phyloP scores from a whole-genome alignment of 1,284 basidiomycete species.

The Ustanciosporium gigantosporum region DNA sequence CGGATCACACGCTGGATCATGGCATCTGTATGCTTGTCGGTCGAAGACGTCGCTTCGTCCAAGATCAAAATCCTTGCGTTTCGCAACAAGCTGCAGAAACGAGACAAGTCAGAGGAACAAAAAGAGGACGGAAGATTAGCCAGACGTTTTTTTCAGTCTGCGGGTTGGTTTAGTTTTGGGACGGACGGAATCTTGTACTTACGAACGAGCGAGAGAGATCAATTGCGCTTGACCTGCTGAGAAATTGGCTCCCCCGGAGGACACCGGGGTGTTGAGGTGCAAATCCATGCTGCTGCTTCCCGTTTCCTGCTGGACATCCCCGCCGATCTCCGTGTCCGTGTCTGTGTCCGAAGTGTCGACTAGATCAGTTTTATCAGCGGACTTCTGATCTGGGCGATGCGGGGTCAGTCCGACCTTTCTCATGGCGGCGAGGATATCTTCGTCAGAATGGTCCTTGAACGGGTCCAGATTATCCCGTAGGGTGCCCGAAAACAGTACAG shows the following conservation, averaged over 20 bases:
- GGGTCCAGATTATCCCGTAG: slow-evolving; percentile 85
- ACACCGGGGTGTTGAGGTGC: slow-evolving; percentile 73
- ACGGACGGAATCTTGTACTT: no score
- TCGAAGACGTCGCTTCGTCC: slow-evolving; percentile 72
- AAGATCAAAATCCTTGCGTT: slow-evolving; percentile 77
- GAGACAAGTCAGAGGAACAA: slow-evolving; percentile 64
- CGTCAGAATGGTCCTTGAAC: slow-evolving; percentile 79
- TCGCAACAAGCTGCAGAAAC: slow-evolving; percentile 74
- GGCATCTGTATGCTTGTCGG: slow-evolving; percentile 28
- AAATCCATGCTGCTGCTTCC: slow-evolving; percentile 58
- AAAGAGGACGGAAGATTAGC: no score
- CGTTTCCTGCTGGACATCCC: neutral
- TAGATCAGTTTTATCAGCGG: slow-evolving; percentile 24
- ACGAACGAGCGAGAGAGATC: slow-evolving; percentile 73
- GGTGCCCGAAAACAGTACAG: slow-evolving; percentile 83
- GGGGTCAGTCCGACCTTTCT: slow-evolving; percentile 44
- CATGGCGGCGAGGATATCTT: slow-evolving; percentile 70
- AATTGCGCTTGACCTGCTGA: slow-evolving; percentile 83
- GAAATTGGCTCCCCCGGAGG: slow-evolving; percentile 79
- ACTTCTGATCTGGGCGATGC: slow-evolving; percentile 23
- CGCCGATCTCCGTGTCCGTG: neutral
- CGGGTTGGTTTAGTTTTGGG: no score
- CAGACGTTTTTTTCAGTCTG: no score
- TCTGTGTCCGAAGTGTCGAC: slow-evolving; percentile 60
- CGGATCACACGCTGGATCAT: slow-evolving; percentile 36